These are phyloP conservation scores for Fagopyrum esculentum DNA, from an alignment of 148 eudicot genomes.

Conservation along the genomic window DNA sequence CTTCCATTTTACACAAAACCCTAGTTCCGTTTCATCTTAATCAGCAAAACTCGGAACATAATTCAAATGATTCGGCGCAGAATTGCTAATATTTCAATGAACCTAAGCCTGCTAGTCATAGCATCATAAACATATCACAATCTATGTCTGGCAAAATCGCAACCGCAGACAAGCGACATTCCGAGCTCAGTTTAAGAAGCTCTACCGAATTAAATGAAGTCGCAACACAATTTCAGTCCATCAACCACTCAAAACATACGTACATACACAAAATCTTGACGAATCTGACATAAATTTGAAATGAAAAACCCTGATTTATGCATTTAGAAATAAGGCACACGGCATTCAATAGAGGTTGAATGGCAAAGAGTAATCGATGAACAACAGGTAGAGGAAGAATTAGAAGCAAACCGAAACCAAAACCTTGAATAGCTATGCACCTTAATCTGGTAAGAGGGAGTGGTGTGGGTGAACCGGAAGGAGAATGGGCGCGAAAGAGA, in stretches of 20 bases:
- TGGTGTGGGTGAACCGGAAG: too few species aligned
- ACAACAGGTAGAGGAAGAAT: not conserved
- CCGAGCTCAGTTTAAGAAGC: not conserved
- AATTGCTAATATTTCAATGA: not conserved
- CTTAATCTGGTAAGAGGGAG: not conserved
- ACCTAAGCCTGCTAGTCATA: not conserved
- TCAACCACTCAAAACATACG: not conserved
- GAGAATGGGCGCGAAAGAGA: too few species aligned
- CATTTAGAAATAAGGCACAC: not conserved
- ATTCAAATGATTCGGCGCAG: not conserved
- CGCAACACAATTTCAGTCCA: not conserved
- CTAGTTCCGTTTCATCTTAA: not conserved
- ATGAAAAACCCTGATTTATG: not conserved
- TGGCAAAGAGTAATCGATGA: not conserved
- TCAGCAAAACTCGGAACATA: not conserved
- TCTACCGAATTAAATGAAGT: not conserved
- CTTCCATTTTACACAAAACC: conserved; percentile 9
- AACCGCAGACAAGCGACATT: not conserved
- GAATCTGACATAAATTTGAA: not conserved
- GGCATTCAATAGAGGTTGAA: not conserved
- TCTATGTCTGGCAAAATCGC: not conserved
- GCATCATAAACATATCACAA: not conserved
- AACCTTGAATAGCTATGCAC: not conserved
- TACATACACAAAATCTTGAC: not conserved
- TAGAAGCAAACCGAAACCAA: not conserved